phyloP scores from a whole-genome alignment of 306 rosid species.

The Urtica urens region DNA sequence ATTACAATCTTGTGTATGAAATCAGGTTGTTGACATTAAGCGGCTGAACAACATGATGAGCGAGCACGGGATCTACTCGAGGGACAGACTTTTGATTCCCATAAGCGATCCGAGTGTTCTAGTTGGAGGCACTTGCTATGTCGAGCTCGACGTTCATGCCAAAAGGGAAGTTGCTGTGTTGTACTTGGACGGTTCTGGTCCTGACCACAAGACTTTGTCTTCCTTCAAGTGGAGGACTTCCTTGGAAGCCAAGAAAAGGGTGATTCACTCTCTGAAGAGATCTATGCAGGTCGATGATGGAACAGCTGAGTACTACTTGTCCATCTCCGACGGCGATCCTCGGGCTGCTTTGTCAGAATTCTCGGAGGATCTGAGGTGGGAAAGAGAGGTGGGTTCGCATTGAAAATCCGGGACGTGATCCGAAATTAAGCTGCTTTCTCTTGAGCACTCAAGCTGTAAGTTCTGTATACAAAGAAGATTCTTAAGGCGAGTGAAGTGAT shows the following conservation, averaged over 20 bases:
- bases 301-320: constrained; percentile 73
- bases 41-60: constrained; percentile 95
- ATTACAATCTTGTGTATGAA: constrained; percentile 6
- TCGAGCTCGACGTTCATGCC: constrained; percentile 64
- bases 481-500: too few species aligned
- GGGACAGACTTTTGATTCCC: constrained; percentile 86
- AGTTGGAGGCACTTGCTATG: constrained; percentile 47
- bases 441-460: too few species aligned
- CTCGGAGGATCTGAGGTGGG: constrained; percentile 76
- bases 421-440: too few species aligned
- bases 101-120: constrained; percentile 52
- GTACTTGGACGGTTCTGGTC: constrained; percentile 51
- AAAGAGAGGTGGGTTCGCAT: constrained; percentile 36
- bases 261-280: constrained; percentile 63
- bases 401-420: constrained; percentile 6
- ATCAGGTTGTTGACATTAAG: constrained; percentile 76
- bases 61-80: constrained; percentile 86
- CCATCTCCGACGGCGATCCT: constrained; percentile 77
- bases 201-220: constrained; percentile 19
- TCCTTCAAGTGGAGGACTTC: constrained; percentile 26
- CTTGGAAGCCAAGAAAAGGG: constrained; percentile 49
- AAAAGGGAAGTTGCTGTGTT: constrained; percentile 87
- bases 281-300: constrained; percentile 88
- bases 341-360: constrained; percentile 76
- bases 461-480: too few species aligned